These are phyloP conservation scores for Sporodiniella umbellata DNA, from an alignment of 371 early-diverging fungal species.

Conservation along the genomic window DNA sequence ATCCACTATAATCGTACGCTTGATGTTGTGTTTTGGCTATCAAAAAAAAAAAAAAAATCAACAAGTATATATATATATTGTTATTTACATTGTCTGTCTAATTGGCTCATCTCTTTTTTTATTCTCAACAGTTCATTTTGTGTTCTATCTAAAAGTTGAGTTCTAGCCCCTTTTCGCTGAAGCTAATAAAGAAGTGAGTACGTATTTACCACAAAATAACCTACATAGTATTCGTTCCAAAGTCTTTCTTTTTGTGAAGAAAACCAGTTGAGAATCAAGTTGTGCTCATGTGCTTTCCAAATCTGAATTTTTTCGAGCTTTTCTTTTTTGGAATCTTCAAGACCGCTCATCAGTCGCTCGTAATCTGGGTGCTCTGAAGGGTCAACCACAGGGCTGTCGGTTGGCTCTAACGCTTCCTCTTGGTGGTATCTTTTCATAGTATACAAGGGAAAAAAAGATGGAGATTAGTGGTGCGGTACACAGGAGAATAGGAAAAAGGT, in stretches of 20 bases:
- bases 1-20: slow-evolving; percentile 15
- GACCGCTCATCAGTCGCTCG: slow-evolving; percentile 18
- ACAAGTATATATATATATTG: too few relatives aligned
- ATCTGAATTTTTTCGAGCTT: slow-evolving; percentile 15
- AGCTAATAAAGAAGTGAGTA: slow-evolving; percentile 7
- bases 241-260: slow-evolving; percentile 27
- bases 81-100: slow-evolving; percentile 22
- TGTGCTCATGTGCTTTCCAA: slow-evolving; percentile 21
- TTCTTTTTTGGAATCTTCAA: slow-evolving; percentile 21
- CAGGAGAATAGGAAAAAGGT: too few relatives aligned
- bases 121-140: slow-evolving; percentile 17
- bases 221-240: slow-evolving; percentile 31
- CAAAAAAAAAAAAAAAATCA: slow-evolving; percentile 2
- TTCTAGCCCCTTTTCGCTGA: slow-evolving; percentile 16
- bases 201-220: slow-evolving; percentile 7
- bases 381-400: slow-evolving; percentile 4
- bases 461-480: too few relatives aligned
- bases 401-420: neutral
- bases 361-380: slow-evolving; percentile 26
- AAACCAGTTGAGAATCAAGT: slow-evolving; percentile 27
- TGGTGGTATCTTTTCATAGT: neutral
- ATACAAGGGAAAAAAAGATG: too few relatives aligned
- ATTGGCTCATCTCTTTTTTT: slow-evolving; percentile 11
- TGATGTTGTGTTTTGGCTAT: slow-evolving; percentile 6
- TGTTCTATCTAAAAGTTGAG: slow-evolving; percentile 13